phyloP scores from a whole-genome alignment of 78 protist species.

The Planoprotostelium fungivorum region DNA sequence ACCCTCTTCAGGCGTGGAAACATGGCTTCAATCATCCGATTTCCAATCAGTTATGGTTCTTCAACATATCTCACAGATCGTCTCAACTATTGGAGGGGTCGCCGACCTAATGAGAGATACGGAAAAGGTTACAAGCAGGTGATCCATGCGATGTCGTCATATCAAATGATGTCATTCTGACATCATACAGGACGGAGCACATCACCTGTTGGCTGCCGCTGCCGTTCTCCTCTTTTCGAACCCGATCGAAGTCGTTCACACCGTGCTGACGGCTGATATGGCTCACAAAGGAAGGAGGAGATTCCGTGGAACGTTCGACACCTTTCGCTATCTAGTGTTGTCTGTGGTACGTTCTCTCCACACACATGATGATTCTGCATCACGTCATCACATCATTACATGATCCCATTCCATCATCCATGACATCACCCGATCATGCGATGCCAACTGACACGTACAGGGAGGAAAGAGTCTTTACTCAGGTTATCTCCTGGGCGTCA shows the following conservation, averaged over 20 bases:
- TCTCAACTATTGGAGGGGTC: background rate
- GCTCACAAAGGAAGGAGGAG: background rate
- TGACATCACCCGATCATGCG: no score
- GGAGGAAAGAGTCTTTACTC: background rate
- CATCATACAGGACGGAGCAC: background rate
- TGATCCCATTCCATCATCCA: no score
- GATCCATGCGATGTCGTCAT: no score
- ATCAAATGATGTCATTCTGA: background rate
- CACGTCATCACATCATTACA: no score
- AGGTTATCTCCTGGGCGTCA: background rate
- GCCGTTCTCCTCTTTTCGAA: background rate
- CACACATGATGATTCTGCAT: no score
- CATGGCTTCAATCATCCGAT: background rate
- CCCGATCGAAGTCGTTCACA: background rate
- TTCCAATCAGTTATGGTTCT: background rate
- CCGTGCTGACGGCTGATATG: background rate
- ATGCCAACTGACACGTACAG: background rate
- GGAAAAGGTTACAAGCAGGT: background rate
- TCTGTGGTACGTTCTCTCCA: background rate
- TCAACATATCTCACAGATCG: background rate
- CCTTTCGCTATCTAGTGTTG: no score
- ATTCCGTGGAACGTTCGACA: background rate
- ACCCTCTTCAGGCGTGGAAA: background rate
- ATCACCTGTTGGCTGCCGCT: background rate
- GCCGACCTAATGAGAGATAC: background rate